Evolutionary conservation across 2,329 filamentous ascomycete genomes (phyloP).

Genomic region (Stemphylium lycopersici): DNA sequence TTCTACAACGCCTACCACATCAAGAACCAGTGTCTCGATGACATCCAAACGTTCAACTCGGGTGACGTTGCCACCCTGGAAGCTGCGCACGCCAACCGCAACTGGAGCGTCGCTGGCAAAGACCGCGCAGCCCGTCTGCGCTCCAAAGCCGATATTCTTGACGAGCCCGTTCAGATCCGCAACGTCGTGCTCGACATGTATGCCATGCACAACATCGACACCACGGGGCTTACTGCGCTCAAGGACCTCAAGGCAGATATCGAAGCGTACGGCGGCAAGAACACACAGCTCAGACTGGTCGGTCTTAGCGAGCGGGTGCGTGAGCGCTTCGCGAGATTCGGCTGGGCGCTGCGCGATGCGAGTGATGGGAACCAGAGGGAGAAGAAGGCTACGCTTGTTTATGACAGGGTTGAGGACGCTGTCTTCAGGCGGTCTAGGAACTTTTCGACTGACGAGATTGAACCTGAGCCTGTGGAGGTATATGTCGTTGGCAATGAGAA

Average conservation of each 20-base stretch:
- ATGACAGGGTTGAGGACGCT: slow-evolving; percentile 22
- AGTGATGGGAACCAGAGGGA: background rate
- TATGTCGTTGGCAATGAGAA: slow-evolving; percentile 24
- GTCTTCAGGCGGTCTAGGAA: slow-evolving; percentile 14
- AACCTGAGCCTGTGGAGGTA: slow-evolving; percentile 21
- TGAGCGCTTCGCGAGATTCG: slow-evolving; percentile 42
- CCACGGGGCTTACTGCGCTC: slow-evolving; percentile 59
- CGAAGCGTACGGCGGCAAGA: slow-evolving; percentile 56
- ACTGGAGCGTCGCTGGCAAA: slow-evolving; percentile 62
- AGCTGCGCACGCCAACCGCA: slow-evolving; percentile 51
- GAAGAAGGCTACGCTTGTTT: slow-evolving; percentile 21
- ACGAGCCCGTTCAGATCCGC: slow-evolving; percentile 50
- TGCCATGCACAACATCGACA: slow-evolving; percentile 60
- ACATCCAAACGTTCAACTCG: slow-evolving; percentile 56
- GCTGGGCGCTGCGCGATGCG: slow-evolving; percentile 34
- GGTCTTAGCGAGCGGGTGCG: slow-evolving; percentile 54
- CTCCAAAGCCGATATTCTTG: slow-evolving; percentile 43
- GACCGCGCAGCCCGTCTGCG: slow-evolving; percentile 57
- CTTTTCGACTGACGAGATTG: slow-evolving; percentile 16
- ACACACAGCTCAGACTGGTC: slow-evolving; percentile 57
- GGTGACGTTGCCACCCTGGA: slow-evolving; percentile 48
- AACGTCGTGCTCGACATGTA: slow-evolving; percentile 61
- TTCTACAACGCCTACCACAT: slow-evolving; percentile 66
- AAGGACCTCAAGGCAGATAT: slow-evolving; percentile 58
- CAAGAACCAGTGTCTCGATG: slow-evolving; percentile 58